These are phyloP conservation scores for Pelargonium myrrhifolium DNA, from an alignment of 441 rosid genomes.

Conservation along the genomic window DNA sequence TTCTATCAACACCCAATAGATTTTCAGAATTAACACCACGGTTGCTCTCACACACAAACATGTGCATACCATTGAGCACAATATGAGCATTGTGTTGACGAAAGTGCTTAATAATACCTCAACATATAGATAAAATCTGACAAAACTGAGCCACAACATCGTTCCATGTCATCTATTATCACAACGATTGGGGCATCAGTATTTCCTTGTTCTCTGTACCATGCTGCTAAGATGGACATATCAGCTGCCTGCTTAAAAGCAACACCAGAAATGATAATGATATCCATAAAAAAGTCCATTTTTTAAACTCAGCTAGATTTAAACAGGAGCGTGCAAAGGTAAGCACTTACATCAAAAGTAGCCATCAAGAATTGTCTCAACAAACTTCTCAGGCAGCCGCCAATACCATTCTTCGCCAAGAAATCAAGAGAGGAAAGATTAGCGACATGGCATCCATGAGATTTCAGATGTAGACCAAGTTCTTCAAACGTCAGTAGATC, in stretches of 20 bases:
- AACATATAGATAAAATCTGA: conserved; percentile 72
- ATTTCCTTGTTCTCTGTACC: conserved; percentile 61
- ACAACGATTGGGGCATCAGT: conserved; percentile 47
- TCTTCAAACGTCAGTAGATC: conserved; percentile 74
- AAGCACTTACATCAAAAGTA: conserved; percentile 59
- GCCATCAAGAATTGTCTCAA: conserved; percentile 63
- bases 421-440: conserved; percentile 82
- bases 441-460: conserved; percentile 76
- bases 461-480: conserved; percentile 58
- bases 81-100: neutral
- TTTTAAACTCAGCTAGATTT: conserved; percentile 5
- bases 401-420: conserved; percentile 59
- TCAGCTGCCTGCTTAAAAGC: conserved; percentile 57
- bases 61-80: neutral
- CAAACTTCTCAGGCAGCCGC: conserved; percentile 72
- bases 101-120: conserved; percentile 39
- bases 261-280: conserved; percentile 16
- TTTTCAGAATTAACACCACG: neutral
- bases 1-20: neutral
- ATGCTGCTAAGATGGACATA: conserved; percentile 67
- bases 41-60: neutral
- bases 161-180: conserved; percentile 72
- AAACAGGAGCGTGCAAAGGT: conserved; percentile 8
- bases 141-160: conserved; percentile 67
- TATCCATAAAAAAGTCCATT: conserved; percentile 11